A percentile compares a stretch with the other conserved stretches of the same genome.
phyloP scores from a whole-genome alignment of 148 eudicot genomes.

The Chenopodium suecicum region DNA sequence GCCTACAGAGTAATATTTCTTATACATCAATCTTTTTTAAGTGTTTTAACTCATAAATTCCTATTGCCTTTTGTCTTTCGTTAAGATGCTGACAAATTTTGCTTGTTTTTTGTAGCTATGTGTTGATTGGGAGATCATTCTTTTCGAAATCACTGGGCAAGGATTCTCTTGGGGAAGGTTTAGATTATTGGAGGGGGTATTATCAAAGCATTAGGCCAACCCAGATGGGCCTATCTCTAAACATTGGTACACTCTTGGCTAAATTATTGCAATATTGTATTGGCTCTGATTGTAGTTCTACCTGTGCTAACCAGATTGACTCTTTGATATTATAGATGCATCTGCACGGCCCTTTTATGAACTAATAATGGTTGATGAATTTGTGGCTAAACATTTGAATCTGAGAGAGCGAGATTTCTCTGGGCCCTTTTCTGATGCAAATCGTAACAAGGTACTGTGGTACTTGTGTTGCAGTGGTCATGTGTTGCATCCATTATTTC shows the following conservation, averaged over 20 bases:
- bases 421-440: slow-evolving; percentile 50
- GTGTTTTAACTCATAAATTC: too few species aligned
- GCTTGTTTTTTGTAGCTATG: slow-evolving; percentile 35
- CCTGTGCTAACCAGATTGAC: too few species aligned
- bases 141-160: slow-evolving; percentile 32
- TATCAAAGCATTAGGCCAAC: slow-evolving; percentile 85
- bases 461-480: too few species aligned
- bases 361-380: slow-evolving; percentile 46
- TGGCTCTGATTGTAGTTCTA: too few species aligned
- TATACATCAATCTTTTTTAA: not conserved
- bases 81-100: not conserved
- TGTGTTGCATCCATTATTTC: too few species aligned
- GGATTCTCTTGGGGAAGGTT: slow-evolving; percentile 53
- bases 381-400: slow-evolving; percentile 33
- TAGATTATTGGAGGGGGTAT: slow-evolving; percentile 76
- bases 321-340: slow-evolving; percentile 40
- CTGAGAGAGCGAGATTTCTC: slow-evolving; percentile 29
- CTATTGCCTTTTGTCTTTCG: not conserved
- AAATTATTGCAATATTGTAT: too few species aligned
- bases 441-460: slow-evolving; percentile 51
- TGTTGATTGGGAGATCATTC: slow-evolving; percentile 69
- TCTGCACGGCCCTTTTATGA: slow-evolving; percentile 73
- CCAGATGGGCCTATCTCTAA: slow-evolving; percentile 82
- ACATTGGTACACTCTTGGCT: slow-evolving; percentile 46
- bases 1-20: slow-evolving; percentile 22